A percentile compares a stretch with the other conserved stretches of the same genome.
These are phyloP conservation scores for Mycena filopes DNA, from an alignment of 768 basidiomycete genomes.

Conservation along the genomic window DNA sequence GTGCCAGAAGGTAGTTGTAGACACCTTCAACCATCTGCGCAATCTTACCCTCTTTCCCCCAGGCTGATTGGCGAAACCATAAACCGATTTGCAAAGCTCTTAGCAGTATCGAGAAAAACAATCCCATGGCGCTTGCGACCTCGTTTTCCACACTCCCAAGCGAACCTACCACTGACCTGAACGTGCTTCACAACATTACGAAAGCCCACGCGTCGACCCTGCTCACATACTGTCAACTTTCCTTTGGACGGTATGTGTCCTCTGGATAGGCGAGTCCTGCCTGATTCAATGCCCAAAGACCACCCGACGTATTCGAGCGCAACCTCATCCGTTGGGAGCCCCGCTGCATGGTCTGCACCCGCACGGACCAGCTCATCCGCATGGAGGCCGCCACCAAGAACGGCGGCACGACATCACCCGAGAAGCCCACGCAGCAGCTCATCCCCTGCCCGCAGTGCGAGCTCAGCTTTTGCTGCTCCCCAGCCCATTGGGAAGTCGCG, in stretches of 20 bases:
- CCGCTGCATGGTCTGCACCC: not conserved
- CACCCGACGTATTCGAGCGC: too few species aligned
- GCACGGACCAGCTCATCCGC: slow-evolving; percentile 5
- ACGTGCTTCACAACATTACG: not conserved
- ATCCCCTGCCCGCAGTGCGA: slow-evolving; percentile 2
- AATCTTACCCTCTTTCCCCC: too few species aligned
- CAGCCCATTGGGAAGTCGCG: slow-evolving; percentile 12
- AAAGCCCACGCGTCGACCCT: not conserved
- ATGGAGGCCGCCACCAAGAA: slow-evolving; percentile 2
- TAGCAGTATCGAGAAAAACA: slow-evolving; percentile 13
- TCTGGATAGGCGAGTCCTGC: not conserved
- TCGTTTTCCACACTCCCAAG: slow-evolving; percentile 7
- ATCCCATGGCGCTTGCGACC: not conserved
- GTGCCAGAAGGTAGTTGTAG: too few species aligned
- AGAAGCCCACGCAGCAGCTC: slow-evolving; percentile 1
- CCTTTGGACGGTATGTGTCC: too few species aligned
- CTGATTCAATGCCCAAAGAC: not conserved
- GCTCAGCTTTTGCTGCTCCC: not conserved
- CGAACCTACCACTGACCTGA: slow-evolving; percentile 1
- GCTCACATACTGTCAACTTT: too few species aligned
- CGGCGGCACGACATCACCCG: too few species aligned
- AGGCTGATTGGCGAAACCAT: not conserved
- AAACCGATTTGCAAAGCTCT: slow-evolving; percentile 2
- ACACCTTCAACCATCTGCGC: too few species aligned
- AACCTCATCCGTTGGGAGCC: not conserved